Evolutionary conservation across 2,329 filamentous ascomycete genomes (phyloP).

Genomic region (Ascochyta lentis): DNA sequence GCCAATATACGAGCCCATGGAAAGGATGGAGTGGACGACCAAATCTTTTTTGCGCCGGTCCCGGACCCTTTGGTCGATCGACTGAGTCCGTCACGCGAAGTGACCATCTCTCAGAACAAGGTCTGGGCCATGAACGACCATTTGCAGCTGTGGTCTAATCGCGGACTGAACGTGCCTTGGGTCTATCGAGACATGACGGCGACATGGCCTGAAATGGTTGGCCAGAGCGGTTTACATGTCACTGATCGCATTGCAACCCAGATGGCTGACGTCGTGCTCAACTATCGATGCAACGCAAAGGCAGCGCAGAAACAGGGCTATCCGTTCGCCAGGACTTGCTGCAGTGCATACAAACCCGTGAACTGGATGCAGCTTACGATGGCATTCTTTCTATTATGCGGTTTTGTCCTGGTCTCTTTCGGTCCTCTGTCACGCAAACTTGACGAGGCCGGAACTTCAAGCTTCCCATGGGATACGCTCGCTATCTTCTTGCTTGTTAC

Average conservation of each 20-base stretch:
- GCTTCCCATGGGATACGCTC: conserved; percentile 3
- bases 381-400: conserved; percentile 39
- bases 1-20: conserved; percentile 6
- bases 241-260: conserved; percentile 54
- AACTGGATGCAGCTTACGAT: conserved; percentile 48
- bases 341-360: conserved; percentile 53
- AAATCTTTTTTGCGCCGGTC: conserved; percentile 56
- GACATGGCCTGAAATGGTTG: conserved; percentile 48
- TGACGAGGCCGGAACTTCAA: background rate
- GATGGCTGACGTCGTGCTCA: conserved; percentile 62
- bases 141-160: conserved; percentile 52
- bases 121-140: conserved; percentile 62
- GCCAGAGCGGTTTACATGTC: conserved; percentile 59
- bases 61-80: conserved; percentile 53
- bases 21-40: conserved; percentile 35
- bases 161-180: conserved; percentile 55
- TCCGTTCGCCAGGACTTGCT: conserved; percentile 61
- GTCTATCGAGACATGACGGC: conserved; percentile 59
- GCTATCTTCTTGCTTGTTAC: conserved; percentile 3
- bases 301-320: conserved; percentile 47
- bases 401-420: conserved; percentile 13
- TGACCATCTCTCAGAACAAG: conserved; percentile 57
- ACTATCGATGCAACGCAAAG: conserved; percentile 61
- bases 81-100: conserved; percentile 51
- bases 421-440: background rate